Conservation (phyloP, 257 asterid genomes). For the Misopates orontium region DNA sequence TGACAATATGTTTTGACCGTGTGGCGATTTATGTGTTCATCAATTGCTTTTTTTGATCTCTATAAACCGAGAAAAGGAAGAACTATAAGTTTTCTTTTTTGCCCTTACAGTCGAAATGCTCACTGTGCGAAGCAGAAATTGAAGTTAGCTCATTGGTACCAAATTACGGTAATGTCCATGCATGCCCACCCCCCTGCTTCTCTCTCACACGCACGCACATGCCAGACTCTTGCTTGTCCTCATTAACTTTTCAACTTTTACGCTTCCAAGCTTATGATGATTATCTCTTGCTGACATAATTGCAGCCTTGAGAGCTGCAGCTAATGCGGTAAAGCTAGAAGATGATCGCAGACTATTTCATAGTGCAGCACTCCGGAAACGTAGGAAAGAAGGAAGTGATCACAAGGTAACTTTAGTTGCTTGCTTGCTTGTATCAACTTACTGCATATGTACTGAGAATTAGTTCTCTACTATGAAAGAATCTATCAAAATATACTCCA, state of each 20-base stretch:
- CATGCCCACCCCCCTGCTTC: not conserved
- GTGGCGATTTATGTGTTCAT: slow-evolving; percentile 4
- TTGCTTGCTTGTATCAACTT: slow-evolving; percentile 21
- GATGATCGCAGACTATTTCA: slow-evolving; percentile 94
- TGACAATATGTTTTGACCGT: not conserved
- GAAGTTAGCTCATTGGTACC: slow-evolving; percentile 74
- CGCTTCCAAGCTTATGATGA: slow-evolving; percentile 21
- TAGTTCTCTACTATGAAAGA: no score
- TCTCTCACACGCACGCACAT: not conserved
- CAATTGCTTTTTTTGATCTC: not conserved
- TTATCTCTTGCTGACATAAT: slow-evolving; percentile 28
- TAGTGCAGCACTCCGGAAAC: slow-evolving; percentile 81
- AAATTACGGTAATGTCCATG: slow-evolving; percentile 62
- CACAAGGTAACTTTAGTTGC: slow-evolving; percentile 57
- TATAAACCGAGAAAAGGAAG: slow-evolving; percentile 22
- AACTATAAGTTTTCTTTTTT: slow-evolving; percentile 22
- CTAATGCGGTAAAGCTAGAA: slow-evolving; percentile 88
- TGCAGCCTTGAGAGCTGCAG: slow-evolving; percentile 92
- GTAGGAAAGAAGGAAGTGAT: slow-evolving; percentile 85
- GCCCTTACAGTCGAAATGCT: slow-evolving; percentile 80
- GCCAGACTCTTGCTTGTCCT: slow-evolving; percentile 11
- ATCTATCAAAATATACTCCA: not conserved
- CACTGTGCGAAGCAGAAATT: slow-evolving; percentile 75
- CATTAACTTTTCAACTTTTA: slow-evolving; percentile 26
- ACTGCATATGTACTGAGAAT: not conserved